Evolutionary conservation across 495 filamentous ascomycete genomes (phyloP), one percentile per base, ranked within the genome.

Genomic region (Tuber indicum): DNA sequence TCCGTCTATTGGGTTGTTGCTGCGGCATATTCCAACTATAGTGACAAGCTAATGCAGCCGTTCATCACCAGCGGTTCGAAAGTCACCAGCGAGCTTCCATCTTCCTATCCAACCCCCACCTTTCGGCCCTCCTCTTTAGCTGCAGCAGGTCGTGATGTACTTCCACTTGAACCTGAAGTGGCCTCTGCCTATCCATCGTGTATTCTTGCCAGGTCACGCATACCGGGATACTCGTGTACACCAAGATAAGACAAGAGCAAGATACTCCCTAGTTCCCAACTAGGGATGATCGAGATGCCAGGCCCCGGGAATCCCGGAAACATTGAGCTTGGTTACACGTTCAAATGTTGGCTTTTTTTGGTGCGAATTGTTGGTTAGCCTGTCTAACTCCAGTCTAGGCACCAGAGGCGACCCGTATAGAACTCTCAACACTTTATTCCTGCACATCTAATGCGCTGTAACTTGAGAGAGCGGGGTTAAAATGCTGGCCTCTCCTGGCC

Each of bases 371-470:
- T 17, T 66, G 58, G 58, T 36, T 36, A 66, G 26, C 58, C 26
- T 66, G 58, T 19, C 58, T 66, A 36, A 66, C 14, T 66, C 26
- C 3, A 66, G 26, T 66, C 58, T 66, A 66, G 58, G 14, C 58
- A 66, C 58, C 26, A 16, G 58, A 66, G 58, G 26, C 58, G 58
- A 66, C 58, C 58, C 58, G 58, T 66, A 66, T 66, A 36, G 58
- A 66, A 36, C 58, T 36, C 26, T 36, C 26, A 36, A 32, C 58
- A 66, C 58, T 36, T 36, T 66, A 17, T 36, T 66, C 58, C 58
- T 66, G 26, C 58, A 66, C 58, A 66, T 36, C 58, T 26, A 66
- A 66, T 66, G 26, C 58, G 26, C 26, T 36, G 58, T 36, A 36
- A 36, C 58, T 66, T 8, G 14, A 66, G 32, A 66, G 58, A 36